Percentiles rank a stretch among this genome's conserved stretches.
Evolutionary conservation across 2,329 filamentous ascomycete genomes (phyloP).

Genomic region (Orbilia brochopaga): DNA sequence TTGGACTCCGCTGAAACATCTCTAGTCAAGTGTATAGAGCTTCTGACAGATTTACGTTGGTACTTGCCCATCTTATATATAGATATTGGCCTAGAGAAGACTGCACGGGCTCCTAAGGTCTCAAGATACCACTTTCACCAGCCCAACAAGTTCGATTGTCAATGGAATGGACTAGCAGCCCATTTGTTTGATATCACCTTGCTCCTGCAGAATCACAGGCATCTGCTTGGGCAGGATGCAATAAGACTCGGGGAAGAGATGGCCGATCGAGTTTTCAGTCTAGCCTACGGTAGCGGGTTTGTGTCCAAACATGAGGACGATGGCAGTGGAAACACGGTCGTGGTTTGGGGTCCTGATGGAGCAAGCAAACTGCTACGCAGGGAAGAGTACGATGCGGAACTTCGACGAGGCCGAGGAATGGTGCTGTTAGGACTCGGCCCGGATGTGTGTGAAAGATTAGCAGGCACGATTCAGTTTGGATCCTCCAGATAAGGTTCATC

Average conservation of each 20-base stretch:
- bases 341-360: conserved; percentile 32
- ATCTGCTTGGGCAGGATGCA: conserved; percentile 15
- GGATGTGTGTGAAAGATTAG: conserved; percentile 31
- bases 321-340: conserved; percentile 1
- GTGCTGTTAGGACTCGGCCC: conserved; percentile 19
- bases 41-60: conserved; percentile 43
- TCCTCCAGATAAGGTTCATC: no score
- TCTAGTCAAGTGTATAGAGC: conserved; percentile 27
- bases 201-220: conserved; percentile 32
- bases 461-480: conserved; percentile 30
- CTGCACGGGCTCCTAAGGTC: conserved; percentile 1
- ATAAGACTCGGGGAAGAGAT: conserved; percentile 27
- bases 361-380: conserved; percentile 6
- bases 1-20: conserved; percentile 10
- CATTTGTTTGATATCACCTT: conserved; percentile 46
- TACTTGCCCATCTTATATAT: conserved; percentile 37
- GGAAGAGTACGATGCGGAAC: conserved; percentile 20
- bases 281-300: conserved; percentile 38
- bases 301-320: background rate
- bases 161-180: conserved; percentile 38
- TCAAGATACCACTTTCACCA: conserved; percentile 46
- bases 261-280: conserved; percentile 17
- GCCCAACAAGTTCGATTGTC: conserved; percentile 26
- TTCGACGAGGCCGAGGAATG: conserved; percentile 29
- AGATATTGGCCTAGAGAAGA: background rate